Base-by-base conservation (phyloP, 1,284 basidiomycete species). In the Ganoderma resinaceum region DNA sequence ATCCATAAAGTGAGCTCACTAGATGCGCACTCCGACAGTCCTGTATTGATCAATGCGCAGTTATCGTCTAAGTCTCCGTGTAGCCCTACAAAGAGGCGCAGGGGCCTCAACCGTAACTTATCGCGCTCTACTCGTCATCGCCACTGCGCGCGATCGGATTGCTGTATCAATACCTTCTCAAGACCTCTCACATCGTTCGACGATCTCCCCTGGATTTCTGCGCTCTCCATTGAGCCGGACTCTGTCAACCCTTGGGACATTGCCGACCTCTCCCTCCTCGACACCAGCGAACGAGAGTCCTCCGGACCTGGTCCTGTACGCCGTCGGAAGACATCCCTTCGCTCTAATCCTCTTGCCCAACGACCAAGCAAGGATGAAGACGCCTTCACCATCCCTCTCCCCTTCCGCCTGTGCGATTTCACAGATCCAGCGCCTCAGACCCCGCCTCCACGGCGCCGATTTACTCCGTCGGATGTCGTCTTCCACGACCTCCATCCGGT, bases 191-290 rank as follows among this genome's bases (percentile, higher is more conserved):
- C 73, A n/a, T 68, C 74, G 37, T 75, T 80, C 70, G 78, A 80
- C 70, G 66, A 72, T 52, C 68, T 80, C 7, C 75, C 78, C 9
- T 80, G 78, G 78, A 77, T 79, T n/a, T 76, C 76, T 26, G 73
- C 76, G n/a, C 55, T 80, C 18, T 68, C 75, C 74, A 67, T 69
- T 69, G 49, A 72, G 71, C 63, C 76, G 69, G 60, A 72, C 70
- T 26, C 58, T 43, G 58, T 72, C 49, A 73, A 77, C 63, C 69
- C 74, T 20, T 77, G 75, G 75, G 76, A 78, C 65, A 74, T 77
- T 55, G 77, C 77, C 37, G 78, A 80, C 59, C 73, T 80, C 12
- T 79, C 78, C n/a, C 69, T 76, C 16, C 73, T 78, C 38, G 68
- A 73, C 33, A 69, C 73, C 63, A 63, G 70, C n/a, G 61, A 70